Conservation (phyloP, 1,139 yeast genomes). For the Spencermartinsiella ligniputridi region DNA sequence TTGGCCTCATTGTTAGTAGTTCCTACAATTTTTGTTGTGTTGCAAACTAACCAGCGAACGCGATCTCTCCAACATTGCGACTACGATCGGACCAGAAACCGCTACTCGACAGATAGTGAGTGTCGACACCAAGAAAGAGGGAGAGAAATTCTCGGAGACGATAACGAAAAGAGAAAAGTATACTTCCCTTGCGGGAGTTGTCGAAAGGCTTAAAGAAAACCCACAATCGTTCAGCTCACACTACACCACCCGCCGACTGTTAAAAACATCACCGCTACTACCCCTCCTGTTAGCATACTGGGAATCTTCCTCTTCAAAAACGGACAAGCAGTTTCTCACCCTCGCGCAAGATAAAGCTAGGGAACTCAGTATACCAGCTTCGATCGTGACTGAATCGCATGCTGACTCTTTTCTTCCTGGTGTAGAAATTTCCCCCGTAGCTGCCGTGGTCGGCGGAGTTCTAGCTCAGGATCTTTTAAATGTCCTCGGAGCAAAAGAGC, state of each 20-base stretch:
- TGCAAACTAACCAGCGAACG: no score
- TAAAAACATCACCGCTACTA: constrained; percentile 54
- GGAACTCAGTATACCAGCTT: constrained; percentile 40
- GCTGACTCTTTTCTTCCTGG: constrained; percentile 28
- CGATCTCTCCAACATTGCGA: constrained; percentile 42
- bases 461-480: constrained; percentile 90
- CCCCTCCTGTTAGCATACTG: constrained; percentile 60
- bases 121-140: constrained; percentile 42
- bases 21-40: constrained; percentile 20
- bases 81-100: constrained; percentile 48
- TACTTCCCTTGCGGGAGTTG: constrained; percentile 38
- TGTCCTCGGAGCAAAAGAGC: constrained; percentile 66
- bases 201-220: constrained; percentile 26
- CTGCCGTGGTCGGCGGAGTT: constrained; percentile 88
- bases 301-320: constrained; percentile 18
- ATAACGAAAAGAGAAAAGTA: constrained; percentile 56
- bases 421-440: constrained; percentile 70
- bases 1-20: constrained; percentile 17
- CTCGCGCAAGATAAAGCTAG: constrained; percentile 35
- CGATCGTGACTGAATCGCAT: constrained; percentile 38
- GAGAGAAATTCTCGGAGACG: constrained; percentile 43
- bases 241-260: constrained; percentile 51
- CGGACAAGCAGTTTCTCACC: constrained; percentile 29
- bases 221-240: constrained; percentile 28
- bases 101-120: constrained; percentile 48